Conservation (phyloP, 306 rosid species). For the Trichosanthes cucumerina region DNA sequence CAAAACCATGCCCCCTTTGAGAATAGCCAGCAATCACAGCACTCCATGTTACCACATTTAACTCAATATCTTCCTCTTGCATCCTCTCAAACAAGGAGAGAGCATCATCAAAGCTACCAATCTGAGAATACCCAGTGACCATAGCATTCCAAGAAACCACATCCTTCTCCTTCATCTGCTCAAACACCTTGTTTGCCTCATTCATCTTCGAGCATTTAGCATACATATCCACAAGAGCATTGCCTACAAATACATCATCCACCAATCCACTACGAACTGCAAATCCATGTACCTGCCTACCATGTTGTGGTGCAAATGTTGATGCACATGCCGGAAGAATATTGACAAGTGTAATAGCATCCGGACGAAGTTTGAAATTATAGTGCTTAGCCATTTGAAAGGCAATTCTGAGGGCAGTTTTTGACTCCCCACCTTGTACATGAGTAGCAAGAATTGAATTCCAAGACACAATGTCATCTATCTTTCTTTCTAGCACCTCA, state of each 20-base stretch:
- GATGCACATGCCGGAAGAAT: slow-evolving; percentile 67
- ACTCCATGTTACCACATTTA: slow-evolving; percentile 85
- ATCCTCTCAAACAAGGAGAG: slow-evolving; percentile 52
- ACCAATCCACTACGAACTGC: slow-evolving; percentile 45
- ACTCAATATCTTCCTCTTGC: slow-evolving; percentile 41
- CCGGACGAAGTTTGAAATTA: slow-evolving; percentile 19
- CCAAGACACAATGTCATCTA: slow-evolving; percentile 68
- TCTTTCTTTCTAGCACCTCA: slow-evolving; percentile 41
- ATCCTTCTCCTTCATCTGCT: slow-evolving; percentile 59
- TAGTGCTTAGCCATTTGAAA: slow-evolving; percentile 24
- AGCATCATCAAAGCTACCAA: slow-evolving; percentile 51
- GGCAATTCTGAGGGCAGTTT: slow-evolving; percentile 35
- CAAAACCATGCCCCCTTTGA: slow-evolving; percentile 57
- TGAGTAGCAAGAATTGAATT: slow-evolving; percentile 59
- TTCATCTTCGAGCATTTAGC: slow-evolving; percentile 62
- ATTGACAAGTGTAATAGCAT: slow-evolving; percentile 63
- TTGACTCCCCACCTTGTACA: slow-evolving; percentile 25
- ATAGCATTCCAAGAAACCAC: slow-evolving; percentile 89
- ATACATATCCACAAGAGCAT: slow-evolving; percentile 72
- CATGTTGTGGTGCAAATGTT: slow-evolving; percentile 26
- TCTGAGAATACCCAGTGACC: slow-evolving; percentile 77
- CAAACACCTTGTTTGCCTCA: slow-evolving; percentile 56
- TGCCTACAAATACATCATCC: slow-evolving; percentile 78
- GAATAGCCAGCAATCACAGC: slow-evolving; percentile 75
- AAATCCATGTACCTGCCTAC: slow-evolving; percentile 60